Evolutionary conservation across 129 eudicot species (phyloP).

Genomic region (Centella asiatica): DNA sequence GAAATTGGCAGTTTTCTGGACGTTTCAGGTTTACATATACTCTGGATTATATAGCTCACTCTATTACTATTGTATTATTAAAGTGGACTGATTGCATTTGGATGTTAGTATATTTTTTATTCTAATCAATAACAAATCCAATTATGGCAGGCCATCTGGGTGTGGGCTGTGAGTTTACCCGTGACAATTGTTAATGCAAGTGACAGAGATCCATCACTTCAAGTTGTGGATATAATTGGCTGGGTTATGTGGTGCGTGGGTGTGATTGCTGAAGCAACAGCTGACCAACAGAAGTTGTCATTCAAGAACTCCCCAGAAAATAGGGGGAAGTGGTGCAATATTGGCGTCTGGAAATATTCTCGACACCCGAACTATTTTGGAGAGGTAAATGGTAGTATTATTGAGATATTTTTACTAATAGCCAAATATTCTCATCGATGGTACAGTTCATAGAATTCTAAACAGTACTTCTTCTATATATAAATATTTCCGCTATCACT

Average conservation of each 20-base stretch:
- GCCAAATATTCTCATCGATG: background rate
- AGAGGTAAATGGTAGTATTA: constrained; percentile 43
- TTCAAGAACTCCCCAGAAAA: constrained; percentile 71
- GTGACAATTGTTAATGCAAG: constrained; percentile 90
- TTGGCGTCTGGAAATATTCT: constrained; percentile 83
- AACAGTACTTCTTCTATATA: background rate
- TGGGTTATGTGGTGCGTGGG: constrained; percentile 93
- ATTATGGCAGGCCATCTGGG: constrained; percentile 86
- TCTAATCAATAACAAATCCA: constrained; percentile 2
- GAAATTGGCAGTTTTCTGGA: constrained; percentile 81
- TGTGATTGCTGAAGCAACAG: constrained; percentile 58
- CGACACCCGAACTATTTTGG: constrained; percentile 99
- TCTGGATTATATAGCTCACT: background rate
- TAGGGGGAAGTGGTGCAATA: constrained; percentile 89
- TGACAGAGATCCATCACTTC: constrained; percentile 56
- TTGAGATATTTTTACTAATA: background rate
- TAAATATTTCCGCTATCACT: background rate
- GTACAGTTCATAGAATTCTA: background rate
- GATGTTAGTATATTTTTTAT: background rate
- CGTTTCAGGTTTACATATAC: constrained; percentile 58
- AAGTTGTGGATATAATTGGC: constrained; percentile 68
- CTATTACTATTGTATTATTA: background rate
- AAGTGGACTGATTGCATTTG: background rate
- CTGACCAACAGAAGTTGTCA: constrained; percentile 82
- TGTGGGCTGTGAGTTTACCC: constrained; percentile 97